These are phyloP conservation scores for Triticum turgidum DNA, from an alignment of 176 grass and related monocot genomes.

Conservation along the genomic window DNA sequence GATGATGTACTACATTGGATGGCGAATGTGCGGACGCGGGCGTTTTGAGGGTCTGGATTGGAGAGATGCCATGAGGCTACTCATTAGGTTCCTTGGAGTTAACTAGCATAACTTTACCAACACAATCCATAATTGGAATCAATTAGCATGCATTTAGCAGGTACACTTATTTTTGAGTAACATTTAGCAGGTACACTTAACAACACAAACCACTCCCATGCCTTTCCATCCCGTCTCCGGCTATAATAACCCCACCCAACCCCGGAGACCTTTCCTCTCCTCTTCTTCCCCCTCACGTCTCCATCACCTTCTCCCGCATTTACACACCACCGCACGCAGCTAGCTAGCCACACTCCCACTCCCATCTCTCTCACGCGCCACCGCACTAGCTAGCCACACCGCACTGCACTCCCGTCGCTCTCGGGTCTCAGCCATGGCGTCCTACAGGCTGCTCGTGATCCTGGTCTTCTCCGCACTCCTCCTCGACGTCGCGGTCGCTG, in stretches of 20 bases:
- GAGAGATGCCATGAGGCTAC: no score
- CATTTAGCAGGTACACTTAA: neutral
- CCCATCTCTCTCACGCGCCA: neutral
- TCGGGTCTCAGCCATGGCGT: neutral
- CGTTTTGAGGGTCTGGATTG: no score
- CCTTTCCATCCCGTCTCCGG: neutral
- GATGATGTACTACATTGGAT: no score
- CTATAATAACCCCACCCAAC: neutral
- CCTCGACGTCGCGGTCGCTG: neutral
- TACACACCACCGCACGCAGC: no score
- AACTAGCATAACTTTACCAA: neutral
- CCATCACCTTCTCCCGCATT: neutral
- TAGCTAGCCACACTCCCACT: neutral
- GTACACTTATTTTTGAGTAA: neutral
- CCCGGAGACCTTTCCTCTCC: neutral
- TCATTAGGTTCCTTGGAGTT: no score
- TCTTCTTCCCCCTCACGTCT: neutral
- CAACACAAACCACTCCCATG: neutral
- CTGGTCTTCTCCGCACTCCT: slow-evolving; percentile 31
- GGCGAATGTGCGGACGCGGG: no score
- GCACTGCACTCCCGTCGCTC: neutral
- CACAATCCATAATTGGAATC: neutral
- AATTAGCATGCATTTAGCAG: neutral
- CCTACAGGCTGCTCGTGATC: slow-evolving; percentile 13
- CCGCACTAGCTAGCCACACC: neutral